A percentile compares a stretch with the other conserved stretches of the same genome.
Conservation (phyloP, 441 rosid species). For the Francoa sonchifolia region DNA sequence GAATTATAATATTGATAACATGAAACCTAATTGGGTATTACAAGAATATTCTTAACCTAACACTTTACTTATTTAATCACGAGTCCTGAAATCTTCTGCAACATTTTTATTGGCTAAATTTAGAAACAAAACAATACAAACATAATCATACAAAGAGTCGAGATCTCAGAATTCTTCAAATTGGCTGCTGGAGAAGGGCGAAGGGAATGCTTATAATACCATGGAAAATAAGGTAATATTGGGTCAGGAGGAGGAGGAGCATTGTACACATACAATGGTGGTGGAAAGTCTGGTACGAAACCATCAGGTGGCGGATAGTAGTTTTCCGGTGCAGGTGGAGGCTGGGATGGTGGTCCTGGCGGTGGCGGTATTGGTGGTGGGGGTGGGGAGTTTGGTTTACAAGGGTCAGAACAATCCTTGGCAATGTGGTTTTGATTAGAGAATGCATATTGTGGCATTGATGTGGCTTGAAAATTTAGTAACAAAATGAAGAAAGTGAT, state of each 20-base stretch:
- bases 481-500: conserved; percentile 7
- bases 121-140: too few species aligned
- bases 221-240: conserved; percentile 34
- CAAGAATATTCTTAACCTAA: too few species aligned
- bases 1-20: too few species aligned
- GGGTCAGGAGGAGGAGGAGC: conserved; percentile 51
- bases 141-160: conserved; percentile 4
- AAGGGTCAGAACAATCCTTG: conserved; percentile 21
- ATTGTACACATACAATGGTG: too few species aligned
- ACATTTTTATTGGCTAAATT: too few species aligned
- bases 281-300: too few species aligned
- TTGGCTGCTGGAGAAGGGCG: too few species aligned
- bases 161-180: too few species aligned
- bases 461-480: conserved; percentile 5
- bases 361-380: conserved; percentile 13
- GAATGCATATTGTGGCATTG: conserved; percentile 10
- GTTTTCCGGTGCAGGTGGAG: background rate
- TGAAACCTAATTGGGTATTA: too few species aligned
- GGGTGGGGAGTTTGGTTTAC: conserved; percentile 25
- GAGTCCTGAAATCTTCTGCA: too few species aligned
- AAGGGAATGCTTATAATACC: conserved; percentile 42
- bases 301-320: conserved; percentile 9
- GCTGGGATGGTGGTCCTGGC: background rate
- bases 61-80: too few species aligned
- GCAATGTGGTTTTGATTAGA: too few species aligned